Percentiles rank a stretch among this genome's conserved stretches.
Conservation (phyloP, 2,329 filamentous ascomycete genomes). For the Stemphylium beticola region DNA sequence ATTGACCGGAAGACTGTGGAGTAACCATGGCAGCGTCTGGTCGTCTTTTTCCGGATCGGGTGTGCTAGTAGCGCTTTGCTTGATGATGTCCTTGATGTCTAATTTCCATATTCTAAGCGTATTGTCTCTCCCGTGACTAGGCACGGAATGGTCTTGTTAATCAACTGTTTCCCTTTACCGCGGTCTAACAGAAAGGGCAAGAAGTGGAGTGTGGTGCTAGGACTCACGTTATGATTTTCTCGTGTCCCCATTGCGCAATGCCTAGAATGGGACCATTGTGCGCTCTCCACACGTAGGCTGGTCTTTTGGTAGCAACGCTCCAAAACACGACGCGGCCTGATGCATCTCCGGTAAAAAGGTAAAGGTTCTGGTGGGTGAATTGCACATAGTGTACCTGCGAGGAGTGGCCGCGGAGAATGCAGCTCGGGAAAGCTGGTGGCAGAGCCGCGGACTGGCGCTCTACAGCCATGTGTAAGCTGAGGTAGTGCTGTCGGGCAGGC, state of each 20-base stretch:
- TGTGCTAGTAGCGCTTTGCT: conserved; percentile 71
- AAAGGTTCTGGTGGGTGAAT: conserved; percentile 75
- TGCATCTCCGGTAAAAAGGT: conserved; percentile 84
- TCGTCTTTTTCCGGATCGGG: conserved; percentile 63
- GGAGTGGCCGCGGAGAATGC: conserved; percentile 85
- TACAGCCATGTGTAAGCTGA: conserved; percentile 36
- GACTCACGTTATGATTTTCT: conserved; percentile 82
- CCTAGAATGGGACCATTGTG: conserved; percentile 80
- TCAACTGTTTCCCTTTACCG: too few species aligned
- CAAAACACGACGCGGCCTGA: conserved; percentile 89
- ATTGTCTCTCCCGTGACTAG: conserved; percentile 88
- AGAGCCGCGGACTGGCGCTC: conserved; percentile 38
- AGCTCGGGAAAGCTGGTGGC: conserved; percentile 63
- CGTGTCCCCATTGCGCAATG: conserved; percentile 71
- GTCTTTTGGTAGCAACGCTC: conserved; percentile 81
- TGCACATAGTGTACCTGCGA: conserved; percentile 77
- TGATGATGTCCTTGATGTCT: conserved; percentile 34
- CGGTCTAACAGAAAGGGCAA: too few species aligned
- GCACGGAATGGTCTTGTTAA: conserved; percentile 4
- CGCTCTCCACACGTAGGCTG: conserved; percentile 83
- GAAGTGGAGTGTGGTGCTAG: neutral
- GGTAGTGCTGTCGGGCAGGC: conserved; percentile 33
- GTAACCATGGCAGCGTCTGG: conserved; percentile 76
- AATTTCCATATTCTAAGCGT: conserved; percentile 84
- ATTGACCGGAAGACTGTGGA: conserved; percentile 84